Evolutionary conservation across 495 filamentous ascomycete species (phyloP).

Genomic region (Beverwykella pulmonaria): DNA sequence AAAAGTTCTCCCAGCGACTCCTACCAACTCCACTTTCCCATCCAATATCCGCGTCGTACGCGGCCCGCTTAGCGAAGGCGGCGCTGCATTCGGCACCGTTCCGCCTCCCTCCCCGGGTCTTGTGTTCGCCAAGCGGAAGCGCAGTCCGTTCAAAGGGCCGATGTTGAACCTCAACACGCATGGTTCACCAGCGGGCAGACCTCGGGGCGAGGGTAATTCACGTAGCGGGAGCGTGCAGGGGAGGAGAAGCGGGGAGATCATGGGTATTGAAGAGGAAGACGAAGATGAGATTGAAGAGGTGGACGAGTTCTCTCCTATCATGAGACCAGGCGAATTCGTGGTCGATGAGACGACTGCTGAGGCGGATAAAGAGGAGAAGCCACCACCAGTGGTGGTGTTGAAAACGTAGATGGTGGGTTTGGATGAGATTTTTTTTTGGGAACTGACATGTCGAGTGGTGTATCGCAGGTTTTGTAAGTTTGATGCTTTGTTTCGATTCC

Average conservation of each 20-base stretch:
- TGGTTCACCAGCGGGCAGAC: slow-evolving; percentile 12
- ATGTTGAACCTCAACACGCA: slow-evolving; percentile 57
- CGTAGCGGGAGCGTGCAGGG: slow-evolving; percentile 58
- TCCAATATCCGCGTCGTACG: slow-evolving; percentile 85
- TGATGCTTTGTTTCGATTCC: not conserved
- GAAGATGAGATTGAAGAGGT: slow-evolving; percentile 53
- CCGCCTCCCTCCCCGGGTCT: slow-evolving; percentile 60
- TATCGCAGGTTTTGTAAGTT: not conserved
- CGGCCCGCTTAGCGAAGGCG: slow-evolving; percentile 41
- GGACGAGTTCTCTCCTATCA: slow-evolving; percentile 46
- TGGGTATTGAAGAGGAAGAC: slow-evolving; percentile 81
- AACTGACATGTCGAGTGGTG: not conserved
- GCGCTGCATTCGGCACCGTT: slow-evolving; percentile 49
- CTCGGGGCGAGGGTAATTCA: slow-evolving; percentile 47
- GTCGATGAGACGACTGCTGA: slow-evolving; percentile 13
- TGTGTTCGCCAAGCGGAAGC: slow-evolving; percentile 88
- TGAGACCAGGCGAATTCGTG: slow-evolving; percentile 27
- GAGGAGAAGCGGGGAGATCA: slow-evolving; percentile 69
- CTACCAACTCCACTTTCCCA: slow-evolving; percentile 76
- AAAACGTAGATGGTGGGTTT: not conserved
- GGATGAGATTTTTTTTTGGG: not conserved
- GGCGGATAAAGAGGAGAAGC: not conserved
- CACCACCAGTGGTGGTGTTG: not conserved
- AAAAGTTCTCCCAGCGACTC: slow-evolving; percentile 92
- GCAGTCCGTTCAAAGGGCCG: slow-evolving; percentile 87